Percentiles rank a stretch among this genome's conserved stretches.
phyloP scores from a whole-genome alignment of 2,329 filamentous ascomycete genomes.

The Pleurostoma richardsiae region DNA sequence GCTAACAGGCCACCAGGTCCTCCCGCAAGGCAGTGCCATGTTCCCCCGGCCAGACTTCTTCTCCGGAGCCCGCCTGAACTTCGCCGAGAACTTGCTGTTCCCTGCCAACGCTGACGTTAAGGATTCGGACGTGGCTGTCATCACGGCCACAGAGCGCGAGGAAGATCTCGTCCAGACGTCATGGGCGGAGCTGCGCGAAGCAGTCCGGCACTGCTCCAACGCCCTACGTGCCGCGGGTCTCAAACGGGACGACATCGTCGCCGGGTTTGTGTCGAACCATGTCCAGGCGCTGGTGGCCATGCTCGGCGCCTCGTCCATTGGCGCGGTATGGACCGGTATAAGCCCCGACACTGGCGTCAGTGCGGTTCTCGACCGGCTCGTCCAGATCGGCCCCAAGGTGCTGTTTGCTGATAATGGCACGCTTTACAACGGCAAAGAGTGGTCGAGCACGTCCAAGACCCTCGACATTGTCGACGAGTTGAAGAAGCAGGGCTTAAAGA shows the following conservation, averaged over 20 bases:
- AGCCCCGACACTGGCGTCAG: conserved; percentile 90
- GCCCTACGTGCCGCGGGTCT: conserved; percentile 65
- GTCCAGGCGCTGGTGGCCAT: conserved; percentile 82
- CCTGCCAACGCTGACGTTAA: conserved; percentile 54
- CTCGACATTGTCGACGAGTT: conserved; percentile 68
- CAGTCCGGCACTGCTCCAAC: conserved; percentile 68
- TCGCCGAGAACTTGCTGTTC: conserved; percentile 90
- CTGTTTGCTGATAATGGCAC: conserved; percentile 86
- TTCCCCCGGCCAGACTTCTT: conserved; percentile 90
- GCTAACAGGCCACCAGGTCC: conserved; percentile 43
- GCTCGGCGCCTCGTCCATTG: conserved; percentile 75
- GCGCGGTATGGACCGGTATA: conserved; percentile 89
- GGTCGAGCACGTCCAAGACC: conserved; percentile 75
- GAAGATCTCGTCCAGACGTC: conserved; percentile 53
- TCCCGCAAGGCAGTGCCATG: conserved; percentile 64
- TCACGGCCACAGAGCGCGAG: conserved; percentile 73
- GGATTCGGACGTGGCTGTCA: conserved; percentile 62
- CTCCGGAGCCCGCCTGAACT: conserved; percentile 73
- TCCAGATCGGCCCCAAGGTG: conserved; percentile 77
- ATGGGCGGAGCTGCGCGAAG: conserved; percentile 76
- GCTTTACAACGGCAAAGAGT: conserved; percentile 86
- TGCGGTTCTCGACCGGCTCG: conserved; percentile 81
- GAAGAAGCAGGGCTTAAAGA: conserved; percentile 52
- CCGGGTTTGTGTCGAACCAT: conserved; percentile 83
- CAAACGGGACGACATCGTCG: conserved; percentile 49